Evolutionary conservation across 1,284 basidiomycete species (phyloP).

Genomic region (Puccinia hordei): DNA sequence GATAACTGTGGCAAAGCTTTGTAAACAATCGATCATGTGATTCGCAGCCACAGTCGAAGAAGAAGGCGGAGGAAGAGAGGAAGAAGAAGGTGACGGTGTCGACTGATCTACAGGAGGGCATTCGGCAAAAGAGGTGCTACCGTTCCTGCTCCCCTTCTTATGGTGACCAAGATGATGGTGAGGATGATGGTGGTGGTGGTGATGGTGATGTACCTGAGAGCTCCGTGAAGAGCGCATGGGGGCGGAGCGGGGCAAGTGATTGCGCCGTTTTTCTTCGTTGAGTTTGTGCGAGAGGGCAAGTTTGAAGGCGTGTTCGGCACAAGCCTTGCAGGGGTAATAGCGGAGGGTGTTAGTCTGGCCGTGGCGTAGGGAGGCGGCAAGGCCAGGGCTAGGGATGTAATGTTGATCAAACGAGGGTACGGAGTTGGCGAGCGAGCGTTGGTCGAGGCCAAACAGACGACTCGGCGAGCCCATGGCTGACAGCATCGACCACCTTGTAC

Average conservation of each 20-base stretch:
- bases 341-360: conserved; percentile 30
- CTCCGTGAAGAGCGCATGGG: background rate
- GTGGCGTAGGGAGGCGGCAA: background rate
- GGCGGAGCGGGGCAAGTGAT: background rate
- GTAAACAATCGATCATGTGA: background rate
- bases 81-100: too few species aligned
- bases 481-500: background rate
- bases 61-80: too few species aligned
- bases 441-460: background rate
- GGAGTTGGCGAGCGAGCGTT: conserved; percentile 27
- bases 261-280: conserved; percentile 34
- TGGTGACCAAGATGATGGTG: background rate
- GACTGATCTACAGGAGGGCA: background rate
- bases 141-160: background rate
- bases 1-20: background rate
- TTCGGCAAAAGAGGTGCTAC: background rate
- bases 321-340: conserved; percentile 48
- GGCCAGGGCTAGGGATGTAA: conserved; percentile 20
- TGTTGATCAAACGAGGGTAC: conserved; percentile 42
- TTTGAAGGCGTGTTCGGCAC: conserved; percentile 51
- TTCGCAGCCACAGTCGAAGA: background rate
- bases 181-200: background rate
- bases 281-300: conserved; percentile 46
- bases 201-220: background rate
- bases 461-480: conserved; percentile 12